A percentile compares a stretch with the other conserved stretches of the same genome.
Evolutionary conservation across 2,329 filamentous ascomycete species (phyloP).

Genomic region (Sphaerulina populicola): DNA sequence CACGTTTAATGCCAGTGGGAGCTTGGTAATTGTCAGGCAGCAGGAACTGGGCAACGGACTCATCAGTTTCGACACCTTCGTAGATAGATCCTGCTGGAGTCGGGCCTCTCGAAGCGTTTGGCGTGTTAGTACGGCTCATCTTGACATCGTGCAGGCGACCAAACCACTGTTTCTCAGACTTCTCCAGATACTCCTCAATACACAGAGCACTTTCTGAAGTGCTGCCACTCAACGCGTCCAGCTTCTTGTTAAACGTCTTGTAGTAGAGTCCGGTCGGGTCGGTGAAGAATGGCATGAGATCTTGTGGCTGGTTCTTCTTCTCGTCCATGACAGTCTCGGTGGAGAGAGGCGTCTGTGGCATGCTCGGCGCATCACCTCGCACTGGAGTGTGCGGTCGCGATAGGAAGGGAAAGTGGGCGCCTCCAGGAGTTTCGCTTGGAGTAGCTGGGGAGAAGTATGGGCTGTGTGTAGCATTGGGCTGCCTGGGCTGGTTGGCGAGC

Average conservation of each 20-base stretch:
- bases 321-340: conserved; percentile 52
- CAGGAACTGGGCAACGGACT: conserved; percentile 46
- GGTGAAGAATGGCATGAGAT: conserved; percentile 60
- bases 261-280: conserved; percentile 57
- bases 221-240: conserved; percentile 48
- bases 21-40: conserved; percentile 50
- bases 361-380: conserved; percentile 19
- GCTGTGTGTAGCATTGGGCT: conserved; percentile 14
- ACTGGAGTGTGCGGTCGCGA: conserved; percentile 25
- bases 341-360: conserved; percentile 38
- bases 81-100: conserved; percentile 38
- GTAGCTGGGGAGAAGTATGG: conserved; percentile 21
- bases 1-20: conserved; percentile 48
- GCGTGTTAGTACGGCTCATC: conserved; percentile 43
- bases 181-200: conserved; percentile 57
- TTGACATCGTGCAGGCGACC: conserved; percentile 50
- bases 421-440: conserved; percentile 20
- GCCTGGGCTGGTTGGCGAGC: conserved; percentile 12
- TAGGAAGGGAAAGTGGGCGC: conserved; percentile 24
- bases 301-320: conserved; percentile 55
- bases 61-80: conserved; percentile 35
- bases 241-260: conserved; percentile 49
- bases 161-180: conserved; percentile 62
- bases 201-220: conserved; percentile 53
- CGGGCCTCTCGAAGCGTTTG: conserved; percentile 24